Base-by-base conservation (phyloP, 441 rosid species). In the Populus trichocarpa region DNA sequence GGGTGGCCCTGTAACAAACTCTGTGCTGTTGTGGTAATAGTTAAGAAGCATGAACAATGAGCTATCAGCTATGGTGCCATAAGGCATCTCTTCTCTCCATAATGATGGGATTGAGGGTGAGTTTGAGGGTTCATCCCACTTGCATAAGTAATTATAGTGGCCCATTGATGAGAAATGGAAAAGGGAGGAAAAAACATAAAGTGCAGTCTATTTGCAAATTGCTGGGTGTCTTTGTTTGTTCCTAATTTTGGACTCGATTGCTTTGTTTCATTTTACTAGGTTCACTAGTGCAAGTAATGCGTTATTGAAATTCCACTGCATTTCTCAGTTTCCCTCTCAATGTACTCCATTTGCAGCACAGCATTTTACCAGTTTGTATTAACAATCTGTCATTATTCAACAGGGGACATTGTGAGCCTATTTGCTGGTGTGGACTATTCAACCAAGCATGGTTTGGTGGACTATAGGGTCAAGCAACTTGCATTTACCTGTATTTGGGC, bases 401-500 rank as follows among this genome's bases (percentile, higher is more conserved):
- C 93, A 95, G 99, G 97, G 80, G 88, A 90, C 80, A 42, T 88
- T 59, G 81, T 90, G 82, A 81, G 87, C 86, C 89, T 92, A 75
- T 92, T 97, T 82, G 86, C 89, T 36, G 92, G 96, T 76, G 69
- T 38, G 80, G 89, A 90, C 80, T 88, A 91, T 84, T 78, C 82
- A 73, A 65, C 84, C 25, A 78, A 87, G 75, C 81, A 40, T 79
- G 84, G 86, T 84, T 82, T 90, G 85, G 99, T 89, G 90, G 99
- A 90, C 79, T 88, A 86, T 83, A 92, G 97, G 83, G 92, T 92
- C 86, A 90, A 92, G 85, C 86, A 83, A 78, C 89, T 95, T 69
- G 86, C 92, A 68, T 89, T 89, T 83, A 77, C 85, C 74, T 97
- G 96, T 87, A 81, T 94, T 79, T 90, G 90, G 79, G 97, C 99